Conservation (phyloP, 495 filamentous ascomycete genomes). For the Aspergillus nidulans region DNA sequence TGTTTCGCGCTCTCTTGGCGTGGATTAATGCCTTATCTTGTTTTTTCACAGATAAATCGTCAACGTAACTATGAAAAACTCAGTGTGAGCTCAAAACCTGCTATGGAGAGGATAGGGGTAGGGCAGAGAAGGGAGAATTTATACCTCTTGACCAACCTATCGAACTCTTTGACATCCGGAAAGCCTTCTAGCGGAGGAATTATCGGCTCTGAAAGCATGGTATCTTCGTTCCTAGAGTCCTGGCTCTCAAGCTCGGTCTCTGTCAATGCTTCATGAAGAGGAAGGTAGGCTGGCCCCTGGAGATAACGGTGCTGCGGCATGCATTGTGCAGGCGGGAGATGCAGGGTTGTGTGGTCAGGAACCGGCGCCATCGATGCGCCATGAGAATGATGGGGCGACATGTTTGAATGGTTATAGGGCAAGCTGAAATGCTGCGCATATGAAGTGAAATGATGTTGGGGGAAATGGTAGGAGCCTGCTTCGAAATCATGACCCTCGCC, state of each 20-base stretch:
- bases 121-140: not conserved
- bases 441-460: constrained; percentile 33
- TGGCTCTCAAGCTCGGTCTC: constrained; percentile 44
- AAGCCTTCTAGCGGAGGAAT: constrained; percentile 46
- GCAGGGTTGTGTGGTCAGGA: constrained; percentile 28
- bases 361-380: constrained; percentile 32
- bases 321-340: constrained; percentile 31
- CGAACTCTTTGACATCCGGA: constrained; percentile 50
- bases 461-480: constrained; percentile 32
- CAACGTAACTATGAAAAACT: constrained; percentile 35
- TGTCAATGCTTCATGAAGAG: constrained; percentile 29
- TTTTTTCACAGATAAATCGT: constrained; percentile 53
- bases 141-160: constrained; percentile 52
- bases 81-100: not conserved
- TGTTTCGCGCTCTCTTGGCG: constrained; percentile 50
- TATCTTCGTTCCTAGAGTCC: constrained; percentile 38
- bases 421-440: constrained; percentile 33
- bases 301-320: constrained; percentile 35
- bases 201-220: constrained; percentile 43
- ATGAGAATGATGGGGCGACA: constrained; percentile 30
- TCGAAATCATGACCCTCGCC: constrained; percentile 32
- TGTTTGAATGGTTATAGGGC: constrained; percentile 32
- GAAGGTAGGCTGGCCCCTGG: constrained; percentile 32
- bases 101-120: not conserved
- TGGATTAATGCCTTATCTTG: constrained; percentile 58